Evolutionary conservation across 2,329 filamentous ascomycete species (phyloP).

Genomic region (Phoma herbarum): DNA sequence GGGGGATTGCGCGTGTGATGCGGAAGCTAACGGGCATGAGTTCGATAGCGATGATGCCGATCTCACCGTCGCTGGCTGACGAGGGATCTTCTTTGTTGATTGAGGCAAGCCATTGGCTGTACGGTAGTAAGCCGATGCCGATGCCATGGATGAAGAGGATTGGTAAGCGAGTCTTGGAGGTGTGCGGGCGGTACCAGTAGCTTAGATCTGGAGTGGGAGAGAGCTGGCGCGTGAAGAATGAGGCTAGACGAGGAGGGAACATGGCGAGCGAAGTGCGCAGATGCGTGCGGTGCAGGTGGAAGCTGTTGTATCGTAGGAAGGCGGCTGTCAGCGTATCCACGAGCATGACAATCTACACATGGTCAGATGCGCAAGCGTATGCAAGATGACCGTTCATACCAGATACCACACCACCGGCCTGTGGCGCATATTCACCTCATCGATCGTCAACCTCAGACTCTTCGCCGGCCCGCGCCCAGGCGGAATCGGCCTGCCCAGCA

Average conservation of each 20-base stretch:
- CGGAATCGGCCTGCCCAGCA: slow-evolving; percentile 61
- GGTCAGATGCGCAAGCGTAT: too few relatives aligned
- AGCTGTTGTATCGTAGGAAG: slow-evolving; percentile 59
- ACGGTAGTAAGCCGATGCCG: slow-evolving; percentile 72
- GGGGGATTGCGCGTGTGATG: slow-evolving; percentile 64
- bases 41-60: slow-evolving; percentile 73
- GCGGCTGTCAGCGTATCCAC: slow-evolving; percentile 58
- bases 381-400: too few relatives aligned
- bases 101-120: slow-evolving; percentile 65
- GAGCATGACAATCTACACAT: slow-evolving; percentile 60
- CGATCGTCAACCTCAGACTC: slow-evolving; percentile 71
- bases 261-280: slow-evolving; percentile 57
- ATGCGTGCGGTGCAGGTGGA: slow-evolving; percentile 61
- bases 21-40: slow-evolving; percentile 72
- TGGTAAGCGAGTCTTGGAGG: slow-evolving; percentile 64
- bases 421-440: slow-evolving; percentile 68
- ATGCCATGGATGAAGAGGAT: slow-evolving; percentile 77
- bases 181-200: slow-evolving; percentile 74
- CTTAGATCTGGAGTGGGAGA: slow-evolving; percentile 63
- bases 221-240: slow-evolving; percentile 55
- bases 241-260: slow-evolving; percentile 67
- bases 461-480: slow-evolving; percentile 65
- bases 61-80: slow-evolving; percentile 52
- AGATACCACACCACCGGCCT: slow-evolving; percentile 71
- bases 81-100: slow-evolving; percentile 53